Evolutionary conservation across 2,329 filamentous ascomycete genomes (phyloP).

Genomic region (Arthrobotrys pseudoclavata): DNA sequence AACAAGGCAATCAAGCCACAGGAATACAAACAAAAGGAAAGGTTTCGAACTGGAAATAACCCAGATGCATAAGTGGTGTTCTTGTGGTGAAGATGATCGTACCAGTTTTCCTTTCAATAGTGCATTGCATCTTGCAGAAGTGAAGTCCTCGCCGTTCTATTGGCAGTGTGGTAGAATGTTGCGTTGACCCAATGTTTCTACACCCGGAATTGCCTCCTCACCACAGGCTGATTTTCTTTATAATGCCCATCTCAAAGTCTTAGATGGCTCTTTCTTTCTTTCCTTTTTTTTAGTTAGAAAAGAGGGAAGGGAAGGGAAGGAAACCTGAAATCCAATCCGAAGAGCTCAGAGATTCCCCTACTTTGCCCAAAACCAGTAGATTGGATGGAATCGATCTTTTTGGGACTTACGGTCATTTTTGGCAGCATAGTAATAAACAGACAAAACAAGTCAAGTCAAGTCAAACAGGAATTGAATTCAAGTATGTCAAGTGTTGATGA

Average conservation of each 20-base stretch:
- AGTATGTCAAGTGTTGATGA: not conserved
- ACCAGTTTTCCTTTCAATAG: conserved; percentile 49
- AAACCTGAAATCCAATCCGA: not conserved
- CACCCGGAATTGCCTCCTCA: conserved; percentile 9
- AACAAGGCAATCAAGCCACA: conserved; percentile 59
- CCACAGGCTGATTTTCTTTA: not conserved
- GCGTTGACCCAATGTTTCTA: conserved; percentile 43
- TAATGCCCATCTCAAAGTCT: not conserved
- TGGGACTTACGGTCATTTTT: not conserved
- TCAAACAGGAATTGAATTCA: not conserved
- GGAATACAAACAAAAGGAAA: conserved; percentile 28
- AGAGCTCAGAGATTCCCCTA: conserved; percentile 1
- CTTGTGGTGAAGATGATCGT: conserved; percentile 57
- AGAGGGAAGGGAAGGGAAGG: not conserved
- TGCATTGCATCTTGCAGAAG: conserved; percentile 59
- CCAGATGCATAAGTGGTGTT: conserved; percentile 36
- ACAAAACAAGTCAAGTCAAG: not conserved
- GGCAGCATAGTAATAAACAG: not conserved
- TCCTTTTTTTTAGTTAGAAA: not conserved
- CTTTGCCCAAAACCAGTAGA: not conserved
- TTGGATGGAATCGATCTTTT: not conserved
- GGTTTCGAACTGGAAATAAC: conserved; percentile 25
- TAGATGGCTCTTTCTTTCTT: not conserved
- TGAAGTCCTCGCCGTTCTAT: conserved; percentile 43
- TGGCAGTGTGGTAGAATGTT: conserved; percentile 51